A percentile compares a stretch with the other conserved stretches of the same genome.
These are phyloP conservation scores for Dissophora ornata DNA, from an alignment of 192 early-diverging fungal species.

Conservation along the genomic window DNA sequence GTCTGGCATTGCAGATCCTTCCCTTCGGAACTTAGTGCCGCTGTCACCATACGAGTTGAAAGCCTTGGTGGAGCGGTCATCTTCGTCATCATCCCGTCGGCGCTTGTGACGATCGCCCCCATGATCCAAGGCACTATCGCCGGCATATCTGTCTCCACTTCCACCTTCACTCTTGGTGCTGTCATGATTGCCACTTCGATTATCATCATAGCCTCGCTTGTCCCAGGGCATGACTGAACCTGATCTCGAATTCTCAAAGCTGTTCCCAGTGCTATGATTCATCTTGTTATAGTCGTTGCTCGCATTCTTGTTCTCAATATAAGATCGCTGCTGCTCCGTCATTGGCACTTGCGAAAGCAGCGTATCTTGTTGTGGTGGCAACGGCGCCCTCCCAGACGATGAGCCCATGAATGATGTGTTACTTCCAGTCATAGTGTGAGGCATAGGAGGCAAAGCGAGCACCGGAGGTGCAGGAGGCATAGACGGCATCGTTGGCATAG, in stretches of 20 bases:
- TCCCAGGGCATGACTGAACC: neutral
- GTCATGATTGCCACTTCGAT: conserved; percentile 4
- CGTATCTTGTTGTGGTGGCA: neutral
- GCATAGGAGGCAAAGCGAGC: too few species aligned
- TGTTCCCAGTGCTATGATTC: neutral
- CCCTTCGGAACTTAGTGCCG: neutral
- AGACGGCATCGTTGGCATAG: conserved; percentile 10
- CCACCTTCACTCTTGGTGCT: neutral
- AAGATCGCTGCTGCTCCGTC: conserved; percentile 22
- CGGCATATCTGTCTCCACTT: neutral
- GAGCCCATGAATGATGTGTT: neutral
- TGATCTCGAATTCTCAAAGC: conserved; percentile 4
- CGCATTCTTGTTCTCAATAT: conserved; percentile 9
- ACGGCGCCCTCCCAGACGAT: neutral
- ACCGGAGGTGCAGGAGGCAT: conserved; percentile 1
- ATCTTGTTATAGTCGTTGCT: neutral
- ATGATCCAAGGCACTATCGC: conserved; percentile 1
- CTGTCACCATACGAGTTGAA: neutral
- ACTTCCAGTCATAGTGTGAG: conserved; percentile 1
- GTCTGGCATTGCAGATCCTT: neutral
- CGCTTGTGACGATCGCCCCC: conserved; percentile 9
- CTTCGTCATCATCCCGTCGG: neutral
- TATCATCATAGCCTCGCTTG: neutral
- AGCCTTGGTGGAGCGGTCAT: neutral
- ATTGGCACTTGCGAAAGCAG: conserved; percentile 1